Base-by-base conservation (phyloP, 2,329 filamentous ascomycete species). In the Colletotrichum costaricense region DNA sequence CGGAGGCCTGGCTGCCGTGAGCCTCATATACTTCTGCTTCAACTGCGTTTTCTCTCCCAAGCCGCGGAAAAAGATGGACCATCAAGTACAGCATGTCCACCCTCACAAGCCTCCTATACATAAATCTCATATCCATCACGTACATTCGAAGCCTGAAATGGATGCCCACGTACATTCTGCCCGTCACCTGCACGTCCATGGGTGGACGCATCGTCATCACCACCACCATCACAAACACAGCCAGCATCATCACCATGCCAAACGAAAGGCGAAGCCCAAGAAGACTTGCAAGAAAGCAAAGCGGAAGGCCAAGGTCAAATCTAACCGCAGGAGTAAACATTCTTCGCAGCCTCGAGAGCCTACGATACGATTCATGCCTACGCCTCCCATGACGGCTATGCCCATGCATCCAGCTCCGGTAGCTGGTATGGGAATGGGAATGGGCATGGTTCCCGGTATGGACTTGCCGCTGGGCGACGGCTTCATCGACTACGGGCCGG, bases 401-500 rank as follows among this genome's bases (percentile, higher is more conserved):
- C 67, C 71, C 3, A 57, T 67, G 6, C 7, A 42, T 19, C 67
- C 72, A 14, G 57, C 68, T 9, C 62, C 63, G 30, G 68, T 28
- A 8, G 63, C 54, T 19, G 68, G 62, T 2, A 52, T 73, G 24
- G 56, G 67, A 1, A 60, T 67, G 38, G 56, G 67, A 1, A 46
- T 69, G n/a, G 68, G 68, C 1, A 11, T 70, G 4, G 66, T 30
- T 3, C 35, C 38, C 8, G 67, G 60, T 12, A 46, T 46, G 26
- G 57, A 28, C 6, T 35, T 63, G 56, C 57, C 65, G 12, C 11
- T 49, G 9, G 69, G 33, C 9, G 58, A 67, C 57, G 75, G 54
- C 28, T 69, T 76, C 66, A 46, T 77, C 60, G 49, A 72, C 52
- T 62, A 70, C 30, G 63, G 72, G 35, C 72, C 60, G 14, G 59